These are phyloP conservation scores for Neonectria hederae DNA, from an alignment of 2,329 filamentous ascomycete species.

Conservation along the genomic window DNA sequence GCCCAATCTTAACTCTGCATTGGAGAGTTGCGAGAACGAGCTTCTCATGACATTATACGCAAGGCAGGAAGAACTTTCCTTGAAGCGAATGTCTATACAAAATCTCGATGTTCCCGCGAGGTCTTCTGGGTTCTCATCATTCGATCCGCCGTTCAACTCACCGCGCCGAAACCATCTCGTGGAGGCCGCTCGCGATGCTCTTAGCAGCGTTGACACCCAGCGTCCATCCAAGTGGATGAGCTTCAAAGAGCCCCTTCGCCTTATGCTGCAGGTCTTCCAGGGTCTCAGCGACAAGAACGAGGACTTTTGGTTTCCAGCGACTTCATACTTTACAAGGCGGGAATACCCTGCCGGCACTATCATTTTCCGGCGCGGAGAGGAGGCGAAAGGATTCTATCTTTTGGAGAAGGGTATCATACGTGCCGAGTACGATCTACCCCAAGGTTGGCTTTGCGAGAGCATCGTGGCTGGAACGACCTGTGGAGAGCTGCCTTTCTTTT, in stretches of 20 bases:
- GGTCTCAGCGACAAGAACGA: conserved; percentile 86
- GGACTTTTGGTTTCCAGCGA: conserved; percentile 91
- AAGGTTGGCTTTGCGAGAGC: conserved; percentile 88
- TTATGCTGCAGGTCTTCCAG: conserved; percentile 96
- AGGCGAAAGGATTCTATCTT: conserved; percentile 86
- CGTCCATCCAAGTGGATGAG: conserved; percentile 78
- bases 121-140: conserved; percentile 46
- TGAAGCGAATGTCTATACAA: conserved; percentile 53
- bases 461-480: conserved; percentile 96
- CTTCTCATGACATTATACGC: conserved; percentile 83
- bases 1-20: conserved; percentile 88
- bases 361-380: conserved; percentile 81
- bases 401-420: conserved; percentile 89
- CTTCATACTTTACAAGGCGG: conserved; percentile 77
- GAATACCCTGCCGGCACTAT: conserved; percentile 75
- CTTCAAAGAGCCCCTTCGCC: conserved; percentile 88
- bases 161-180: conserved; percentile 82
- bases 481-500: conserved; percentile 96
- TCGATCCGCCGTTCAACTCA: conserved; percentile 70
- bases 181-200: conserved; percentile 78
- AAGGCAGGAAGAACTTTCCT: conserved; percentile 69
- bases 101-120: conserved; percentile 60
- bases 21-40: conserved; percentile 96
- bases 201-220: conserved; percentile 72
- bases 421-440: conserved; percentile 89